phyloP scores from a whole-genome alignment of 2,329 filamentous ascomycete species.

The Aspergillus sp. region DNA sequence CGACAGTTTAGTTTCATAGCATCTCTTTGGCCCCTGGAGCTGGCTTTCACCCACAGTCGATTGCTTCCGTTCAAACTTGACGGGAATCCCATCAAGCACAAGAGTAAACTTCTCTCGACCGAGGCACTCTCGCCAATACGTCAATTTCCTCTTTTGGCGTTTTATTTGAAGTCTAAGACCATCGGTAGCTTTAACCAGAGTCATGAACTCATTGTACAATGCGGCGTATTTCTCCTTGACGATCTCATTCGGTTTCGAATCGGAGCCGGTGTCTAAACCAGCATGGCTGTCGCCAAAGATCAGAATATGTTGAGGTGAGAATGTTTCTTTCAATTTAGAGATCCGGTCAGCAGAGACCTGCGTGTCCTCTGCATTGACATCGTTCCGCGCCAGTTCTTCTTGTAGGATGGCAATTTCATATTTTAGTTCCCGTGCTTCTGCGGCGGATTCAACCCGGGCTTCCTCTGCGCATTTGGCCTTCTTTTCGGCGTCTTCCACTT shows the following conservation, averaged over 20 bases:
- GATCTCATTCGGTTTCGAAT: slow-evolving; percentile 16
- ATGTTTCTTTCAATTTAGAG: slow-evolving; percentile 24
- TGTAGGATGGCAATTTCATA: slow-evolving; percentile 21
- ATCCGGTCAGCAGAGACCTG: slow-evolving; percentile 15
- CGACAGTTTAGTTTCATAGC: not conserved
- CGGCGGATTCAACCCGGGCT: slow-evolving; percentile 16
- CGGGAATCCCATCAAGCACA: slow-evolving; percentile 23
- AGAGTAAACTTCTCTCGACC: slow-evolving; percentile 31
- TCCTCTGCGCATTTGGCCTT: slow-evolving; percentile 19
- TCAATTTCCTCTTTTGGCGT: slow-evolving; percentile 35
- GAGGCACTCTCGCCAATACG: slow-evolving; percentile 30
- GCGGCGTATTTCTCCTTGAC: slow-evolving; percentile 32
- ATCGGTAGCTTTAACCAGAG: slow-evolving; percentile 26
- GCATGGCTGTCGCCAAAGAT: slow-evolving; percentile 5
- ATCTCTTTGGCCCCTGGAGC: not conserved
- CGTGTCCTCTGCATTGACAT: slow-evolving; percentile 12
- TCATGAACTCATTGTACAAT: slow-evolving; percentile 32
- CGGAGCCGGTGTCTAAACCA: slow-evolving; percentile 1
- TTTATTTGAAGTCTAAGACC: slow-evolving; percentile 32
- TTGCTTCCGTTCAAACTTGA: slow-evolving; percentile 29
- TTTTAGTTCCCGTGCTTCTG: slow-evolving; percentile 22
- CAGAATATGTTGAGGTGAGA: slow-evolving; percentile 27
- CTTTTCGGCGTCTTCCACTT: slow-evolving; percentile 22
- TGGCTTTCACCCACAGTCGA: not conserved
- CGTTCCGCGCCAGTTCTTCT: slow-evolving; percentile 20